Percentiles rank a stretch among this genome's conserved stretches.
phyloP scores from a whole-genome alignment of 805 yeast species.

The Cyberlindnera americana region DNA sequence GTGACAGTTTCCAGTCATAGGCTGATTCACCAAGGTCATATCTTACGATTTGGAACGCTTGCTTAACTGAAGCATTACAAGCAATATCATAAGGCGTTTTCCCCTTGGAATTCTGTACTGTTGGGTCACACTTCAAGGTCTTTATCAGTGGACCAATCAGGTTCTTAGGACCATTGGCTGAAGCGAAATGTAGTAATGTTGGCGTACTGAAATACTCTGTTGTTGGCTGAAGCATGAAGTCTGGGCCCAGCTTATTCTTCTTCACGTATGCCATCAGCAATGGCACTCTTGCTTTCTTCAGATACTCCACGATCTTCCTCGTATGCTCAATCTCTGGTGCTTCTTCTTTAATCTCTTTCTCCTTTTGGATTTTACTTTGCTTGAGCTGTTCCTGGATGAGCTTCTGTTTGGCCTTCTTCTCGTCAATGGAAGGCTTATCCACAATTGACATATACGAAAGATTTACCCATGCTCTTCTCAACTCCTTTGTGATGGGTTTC shows the following conservation, averaged over 20 bases:
- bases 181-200: conserved; percentile 74
- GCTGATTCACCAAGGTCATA: conserved; percentile 60
- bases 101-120: conserved; percentile 46
- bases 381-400: conserved; percentile 30
- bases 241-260: conserved; percentile 50
- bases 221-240: conserved; percentile 55
- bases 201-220: conserved; percentile 54
- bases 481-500: conserved; percentile 78
- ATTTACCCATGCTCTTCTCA: conserved; percentile 81
- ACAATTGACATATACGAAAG: conserved; percentile 56
- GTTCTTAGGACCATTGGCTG: conserved; percentile 61
- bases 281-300: conserved; percentile 78
- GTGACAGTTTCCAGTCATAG: conserved; percentile 68
- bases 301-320: conserved; percentile 49
- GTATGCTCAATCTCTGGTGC: conserved; percentile 49
- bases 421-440: conserved; percentile 48
- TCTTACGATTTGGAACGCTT: conserved; percentile 68
- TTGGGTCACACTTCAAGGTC: conserved; percentile 69
- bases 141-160: conserved; percentile 60
- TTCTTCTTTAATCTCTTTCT: conserved; percentile 20
- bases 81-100: conserved; percentile 71
- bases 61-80: conserved; percentile 40
- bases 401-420: conserved; percentile 27
- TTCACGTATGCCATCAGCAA: conserved; percentile 59
- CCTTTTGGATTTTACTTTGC: conserved; percentile 26